Base-by-base conservation (phyloP, 2,329 filamentous ascomycete genomes). In the Teratosphaeria pseudoeucalypti region DNA sequence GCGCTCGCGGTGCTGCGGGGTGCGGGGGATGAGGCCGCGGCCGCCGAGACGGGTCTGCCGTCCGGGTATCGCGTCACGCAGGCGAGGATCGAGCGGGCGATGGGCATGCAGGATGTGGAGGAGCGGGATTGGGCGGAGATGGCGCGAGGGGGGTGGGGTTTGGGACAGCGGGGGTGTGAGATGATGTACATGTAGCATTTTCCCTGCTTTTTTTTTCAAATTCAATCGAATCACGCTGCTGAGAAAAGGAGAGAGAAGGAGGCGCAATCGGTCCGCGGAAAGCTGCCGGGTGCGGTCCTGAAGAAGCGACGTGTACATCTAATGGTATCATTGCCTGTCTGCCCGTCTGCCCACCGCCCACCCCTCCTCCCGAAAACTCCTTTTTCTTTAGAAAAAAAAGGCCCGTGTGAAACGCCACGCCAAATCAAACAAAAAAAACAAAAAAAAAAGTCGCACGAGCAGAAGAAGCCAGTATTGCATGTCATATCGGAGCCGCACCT, bases 1-100 rank as follows among this genome's bases (percentile, higher is more conserved):
- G 86, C 83, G 10, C 74, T 81, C 54, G 81, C 87, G 77, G 82
- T 89, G 57, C 66, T 23, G 23, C 23, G 23, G 23, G 23, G 23
- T 2, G 23, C 23, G 23, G 23, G 23, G 60, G 32, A 64, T 37
- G 59, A 61, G 14, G 53, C 49, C 11, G 68, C 64, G 6, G 60
- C 58, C 9, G 53, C 61, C 14, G 59, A 61, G 34, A 66, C 63
- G 0, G 66, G 65, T 1, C 49, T 73, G 39, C 71, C 71, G n/a
- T 57, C 61, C 34, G 57, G 63, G 1, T 73, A 73, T 56, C 29
- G 67, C 14, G 43, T 68, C 9, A 69, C 61, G 3, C 54, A 61
- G 34, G 65, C 64, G 61, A 60, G 71, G 34, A 63, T 73, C 14
- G 56, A 63, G 57, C 62, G 53, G 47, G 68, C 70, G 27, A 61